Evolutionary conservation across 805 yeast species (phyloP).

Genomic region (Grigorovia transvaalensis): DNA sequence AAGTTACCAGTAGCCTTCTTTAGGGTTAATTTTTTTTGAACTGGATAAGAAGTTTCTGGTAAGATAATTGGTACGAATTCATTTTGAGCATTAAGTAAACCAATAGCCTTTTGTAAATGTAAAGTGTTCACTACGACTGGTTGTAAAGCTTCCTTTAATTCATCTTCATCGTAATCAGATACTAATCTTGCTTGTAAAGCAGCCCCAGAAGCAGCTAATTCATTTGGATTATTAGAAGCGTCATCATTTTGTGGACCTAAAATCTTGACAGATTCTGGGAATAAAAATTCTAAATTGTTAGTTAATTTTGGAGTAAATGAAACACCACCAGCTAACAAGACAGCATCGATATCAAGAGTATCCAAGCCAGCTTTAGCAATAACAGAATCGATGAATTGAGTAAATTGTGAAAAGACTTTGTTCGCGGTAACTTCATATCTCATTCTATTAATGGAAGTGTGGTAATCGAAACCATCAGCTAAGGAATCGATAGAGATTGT

Average conservation of each 20-base stretch:
- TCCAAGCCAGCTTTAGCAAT: conserved; percentile 79
- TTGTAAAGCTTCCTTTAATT: conserved; percentile 66
- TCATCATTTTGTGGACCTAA: conserved; percentile 68
- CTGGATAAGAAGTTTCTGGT: conserved; percentile 83
- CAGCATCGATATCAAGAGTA: conserved; percentile 79
- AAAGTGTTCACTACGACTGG: conserved; percentile 78
- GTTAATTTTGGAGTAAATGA: conserved; percentile 90
- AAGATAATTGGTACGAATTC: conserved; percentile 63
- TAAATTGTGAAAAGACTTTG: conserved; percentile 63
- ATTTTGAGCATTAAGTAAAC: conserved; percentile 66
- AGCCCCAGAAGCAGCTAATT: conserved; percentile 86
- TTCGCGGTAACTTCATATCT: conserved; percentile 84
- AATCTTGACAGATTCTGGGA: conserved; percentile 63
- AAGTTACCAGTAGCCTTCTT: conserved; percentile 52
- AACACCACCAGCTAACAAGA: conserved; percentile 85
- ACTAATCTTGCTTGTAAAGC: conserved; percentile 88
- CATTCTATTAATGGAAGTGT: conserved; percentile 85
- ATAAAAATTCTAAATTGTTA: conserved; percentile 54
- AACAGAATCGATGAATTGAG: conserved; percentile 61
- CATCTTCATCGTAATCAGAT: conserved; percentile 76
- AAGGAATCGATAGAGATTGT: conserved; percentile 90
- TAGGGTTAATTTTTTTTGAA: conserved; percentile 62
- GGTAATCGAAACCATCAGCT: conserved; percentile 90
- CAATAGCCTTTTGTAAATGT: conserved; percentile 76
- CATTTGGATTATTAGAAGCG: conserved; percentile 80